Evolutionary conservation across 2,329 filamentous ascomycete species (phyloP), one percentile per base, ranked within the genome.

Genomic region (Dactylonectria estremocensis): DNA sequence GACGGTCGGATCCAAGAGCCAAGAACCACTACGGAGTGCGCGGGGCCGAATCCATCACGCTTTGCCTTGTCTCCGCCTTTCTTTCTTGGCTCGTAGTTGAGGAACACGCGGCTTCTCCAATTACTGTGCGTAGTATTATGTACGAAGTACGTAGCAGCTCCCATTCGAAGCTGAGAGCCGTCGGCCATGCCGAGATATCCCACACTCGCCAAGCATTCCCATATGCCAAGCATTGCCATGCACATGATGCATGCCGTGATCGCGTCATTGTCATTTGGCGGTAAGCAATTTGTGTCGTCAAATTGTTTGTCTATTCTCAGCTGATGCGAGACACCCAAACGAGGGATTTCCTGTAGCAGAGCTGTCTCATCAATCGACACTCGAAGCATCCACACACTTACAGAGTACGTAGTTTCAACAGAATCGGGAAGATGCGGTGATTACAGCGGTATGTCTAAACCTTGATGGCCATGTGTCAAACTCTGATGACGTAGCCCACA

Each of bases 31-130:
- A 28, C 16, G n/a, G n/a, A n/a, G n/a, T 4, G 13, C 40, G n/a
- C 22, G 14, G 24, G 16, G 55, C 40, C 9, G 22, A 48, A 33
- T 48, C 45, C 18, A 22, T 48, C 43, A 35, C n/a, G 5, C 7
- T 5, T 10, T 13, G 13, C 24, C 11, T 13, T 7, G 33, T 52
- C 57, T 45, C 57, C 57, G 48, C 57, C 56, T 53, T 45, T 58
- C 28, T 7, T 6, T 43, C 40, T 43, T 43, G 40, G 40, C 40
- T 43, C 5, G 14, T 6, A 14, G 5, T 43, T 43, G 40, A 8
- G 40, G 40, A 43, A 43, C 40, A 43, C 40, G 40, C 40, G 40
- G 40, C 40, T 43, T 6, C 24, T 5, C 7, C 24, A 28, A 28
- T 28, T 28, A 28, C 7, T 28, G 24, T 28, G 7, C 24, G 24